Evolutionary conservation across 371 early-diverging fungal species (phyloP).

Genomic region (Rhizopus sp.): DNA sequence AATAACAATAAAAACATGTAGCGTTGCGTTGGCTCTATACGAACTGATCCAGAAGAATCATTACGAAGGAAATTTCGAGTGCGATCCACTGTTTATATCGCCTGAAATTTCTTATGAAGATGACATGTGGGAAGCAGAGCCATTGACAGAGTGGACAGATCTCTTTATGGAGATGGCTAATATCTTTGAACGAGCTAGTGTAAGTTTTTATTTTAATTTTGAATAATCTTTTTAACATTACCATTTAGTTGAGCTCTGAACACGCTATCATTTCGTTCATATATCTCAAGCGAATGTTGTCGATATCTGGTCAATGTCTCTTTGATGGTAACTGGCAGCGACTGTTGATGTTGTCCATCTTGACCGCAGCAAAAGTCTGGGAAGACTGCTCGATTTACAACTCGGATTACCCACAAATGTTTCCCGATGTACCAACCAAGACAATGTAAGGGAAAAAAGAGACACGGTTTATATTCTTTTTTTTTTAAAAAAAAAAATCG

Average conservation of each 20-base stretch:
- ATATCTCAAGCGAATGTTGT: constrained; percentile 74
- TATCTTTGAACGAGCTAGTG: constrained; percentile 58
- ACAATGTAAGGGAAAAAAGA: constrained; percentile 24
- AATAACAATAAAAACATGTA: constrained; percentile 2
- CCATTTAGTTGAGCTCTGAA: constrained; percentile 60
- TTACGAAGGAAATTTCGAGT: constrained; percentile 24
- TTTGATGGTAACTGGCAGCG: constrained; percentile 76
- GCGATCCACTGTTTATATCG: constrained; percentile 25
- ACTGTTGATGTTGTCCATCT: constrained; percentile 65
- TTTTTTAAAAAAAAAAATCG: background rate
- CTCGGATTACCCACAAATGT: constrained; percentile 78
- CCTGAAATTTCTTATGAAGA: constrained; percentile 4
- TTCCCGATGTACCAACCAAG: constrained; percentile 51
- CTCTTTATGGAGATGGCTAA: constrained; percentile 41
- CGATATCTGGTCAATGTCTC: constrained; percentile 58
- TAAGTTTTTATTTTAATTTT: constrained; percentile 19
- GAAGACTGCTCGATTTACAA: constrained; percentile 90
- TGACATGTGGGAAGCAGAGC: constrained; percentile 25
- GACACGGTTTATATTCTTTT: background rate
- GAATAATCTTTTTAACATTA: background rate
- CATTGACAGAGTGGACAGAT: constrained; percentile 37
- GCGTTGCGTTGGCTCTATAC: constrained; percentile 36
- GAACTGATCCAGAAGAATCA: constrained; percentile 38
- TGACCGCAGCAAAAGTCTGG: constrained; percentile 84
- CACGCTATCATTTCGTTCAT: constrained; percentile 74